Base-by-base conservation (phyloP, 2,329 filamentous ascomycete genomes). In the Didymellaceae sp. region DNA sequence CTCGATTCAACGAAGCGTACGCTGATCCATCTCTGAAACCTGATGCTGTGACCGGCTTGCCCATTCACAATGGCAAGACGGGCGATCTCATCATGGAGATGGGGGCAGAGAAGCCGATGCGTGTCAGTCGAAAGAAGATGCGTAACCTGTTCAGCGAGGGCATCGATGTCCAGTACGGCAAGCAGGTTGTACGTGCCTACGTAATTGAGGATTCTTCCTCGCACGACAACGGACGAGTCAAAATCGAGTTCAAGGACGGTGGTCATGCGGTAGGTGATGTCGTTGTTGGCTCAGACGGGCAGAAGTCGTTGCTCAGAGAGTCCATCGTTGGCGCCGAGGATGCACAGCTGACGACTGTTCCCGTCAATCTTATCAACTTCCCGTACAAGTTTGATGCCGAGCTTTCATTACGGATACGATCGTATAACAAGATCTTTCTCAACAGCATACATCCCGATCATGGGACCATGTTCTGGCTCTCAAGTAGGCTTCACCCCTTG, bases 291-390 rank as follows among this genome's bases (percentile, higher is more conserved):
- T 52, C 57, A 26, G 62, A 66, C 28, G 63, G 63, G 1, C 58
- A 60, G 18, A 57, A 57, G 17, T 61, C 56, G 16, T 37, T 34
- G 20, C 50, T 57, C 4, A 49, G 63, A 7, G 56, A 61, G 24
- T 48, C 45, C 11, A 55, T 66, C 13, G 42, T 54, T 6, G 63
- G 62, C 4, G 17, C 43, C 7, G 57, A 60, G 35, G 51, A 37
- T 6, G 60, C 60, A 6, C 28, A 48, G 40, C 25, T 66, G 40
- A 63, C 60, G 9, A 43, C 41, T 8, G 51, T 59, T 4, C 54
- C 55, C 4, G 44, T 66, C 31, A 61, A 54, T 17, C 61, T 66
- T 41, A 58, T 66, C 45, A 66, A 65, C 43, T 66, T 65, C 26
- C 46, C 58, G 4, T 52, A 55, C 39, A 47, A 45, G 26, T 56